Conservation (phyloP, 2,329 filamentous ascomycete genomes). For the Myriosclerotinia scirpicola region DNA sequence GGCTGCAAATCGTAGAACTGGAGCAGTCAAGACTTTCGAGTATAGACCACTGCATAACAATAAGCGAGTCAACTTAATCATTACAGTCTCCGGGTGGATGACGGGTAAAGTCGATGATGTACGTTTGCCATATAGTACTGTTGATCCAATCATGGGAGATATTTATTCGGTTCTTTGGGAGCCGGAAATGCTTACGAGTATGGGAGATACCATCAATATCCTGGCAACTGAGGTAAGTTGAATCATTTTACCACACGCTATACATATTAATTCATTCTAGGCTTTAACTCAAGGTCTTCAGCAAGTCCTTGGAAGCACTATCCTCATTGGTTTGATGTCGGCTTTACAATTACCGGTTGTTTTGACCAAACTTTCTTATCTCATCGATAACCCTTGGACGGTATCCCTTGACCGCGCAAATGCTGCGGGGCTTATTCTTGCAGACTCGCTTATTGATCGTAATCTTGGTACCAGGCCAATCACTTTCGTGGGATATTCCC, state of each 20-base stretch:
- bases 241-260: not conserved
- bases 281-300: conserved; percentile 95
- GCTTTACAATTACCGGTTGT: conserved; percentile 90
- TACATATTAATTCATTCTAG: conserved; percentile 47
- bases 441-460: conserved; percentile 88
- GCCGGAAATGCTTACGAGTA: conserved; percentile 94
- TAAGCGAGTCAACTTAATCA: conserved; percentile 91
- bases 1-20: conserved; percentile 84
- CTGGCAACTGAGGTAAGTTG: conserved; percentile 82
- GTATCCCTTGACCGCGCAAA: conserved; percentile 92
- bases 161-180: conserved; percentile 98
- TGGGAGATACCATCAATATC: conserved; percentile 98
- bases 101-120: conserved; percentile 97
- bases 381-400: conserved; percentile 98
- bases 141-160: conserved; percentile 97
- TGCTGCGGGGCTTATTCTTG: conserved; percentile 84
- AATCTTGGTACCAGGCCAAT: conserved; percentile 89
- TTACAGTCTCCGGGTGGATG: conserved; percentile 97
- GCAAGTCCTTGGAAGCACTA: conserved; percentile 87
- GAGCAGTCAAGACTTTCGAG: conserved; percentile 93
- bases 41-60: conserved; percentile 97
- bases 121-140: conserved; percentile 89
- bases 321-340: conserved; percentile 86
- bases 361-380: conserved; percentile 87
- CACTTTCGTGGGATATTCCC: conserved; percentile 91